Percentiles rank a stretch among this genome's conserved stretches.
phyloP scores from a whole-genome alignment of 345 rosid genomes.

The Dipteronia sinensis region DNA sequence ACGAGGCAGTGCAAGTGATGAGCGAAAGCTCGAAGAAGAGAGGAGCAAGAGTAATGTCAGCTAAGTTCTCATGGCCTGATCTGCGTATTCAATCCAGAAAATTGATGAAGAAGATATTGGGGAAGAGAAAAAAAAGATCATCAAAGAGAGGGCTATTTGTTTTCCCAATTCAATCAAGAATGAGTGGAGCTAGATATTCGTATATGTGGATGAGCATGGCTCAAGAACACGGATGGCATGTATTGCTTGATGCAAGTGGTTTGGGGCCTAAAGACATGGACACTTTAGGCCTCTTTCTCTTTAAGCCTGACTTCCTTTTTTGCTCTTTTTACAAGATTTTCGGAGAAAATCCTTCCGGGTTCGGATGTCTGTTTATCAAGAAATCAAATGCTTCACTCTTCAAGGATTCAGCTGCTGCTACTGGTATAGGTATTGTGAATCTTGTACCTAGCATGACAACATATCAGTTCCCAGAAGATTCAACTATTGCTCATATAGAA shows the following conservation, averaged over 20 bases:
- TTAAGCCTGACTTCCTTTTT: conserved; percentile 75
- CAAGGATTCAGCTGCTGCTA: conserved; percentile 27
- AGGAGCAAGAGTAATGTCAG: conserved; percentile 56
- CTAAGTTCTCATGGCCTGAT: conserved; percentile 70
- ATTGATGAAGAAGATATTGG: conserved; percentile 47
- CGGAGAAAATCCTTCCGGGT: conserved; percentile 73
- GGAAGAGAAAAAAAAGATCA: conserved; percentile 34
- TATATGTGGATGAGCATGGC: conserved; percentile 85
- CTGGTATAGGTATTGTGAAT: conserved; percentile 40
- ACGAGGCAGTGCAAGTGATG: conserved; percentile 66
- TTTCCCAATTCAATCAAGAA: conserved; percentile 77
- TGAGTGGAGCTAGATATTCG: conserved; percentile 72
- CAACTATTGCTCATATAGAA: background rate
- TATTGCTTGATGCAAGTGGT: conserved; percentile 76
- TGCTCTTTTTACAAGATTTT: conserved; percentile 77
- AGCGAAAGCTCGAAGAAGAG: conserved; percentile 54
- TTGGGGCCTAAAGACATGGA: conserved; percentile 86
- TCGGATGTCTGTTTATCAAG: conserved; percentile 76
- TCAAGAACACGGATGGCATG: conserved; percentile 77
- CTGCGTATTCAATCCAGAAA: conserved; percentile 50
- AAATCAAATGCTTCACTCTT: conserved; percentile 52
- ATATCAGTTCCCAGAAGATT: conserved; percentile 16
- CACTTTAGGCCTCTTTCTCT: conserved; percentile 77
- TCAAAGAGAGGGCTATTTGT: conserved; percentile 66
- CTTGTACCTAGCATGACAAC: conserved; percentile 31